These are phyloP conservation scores for Saururus chinensis DNA, from an alignment of 164 flowering plant genomes.

Conservation along the genomic window DNA sequence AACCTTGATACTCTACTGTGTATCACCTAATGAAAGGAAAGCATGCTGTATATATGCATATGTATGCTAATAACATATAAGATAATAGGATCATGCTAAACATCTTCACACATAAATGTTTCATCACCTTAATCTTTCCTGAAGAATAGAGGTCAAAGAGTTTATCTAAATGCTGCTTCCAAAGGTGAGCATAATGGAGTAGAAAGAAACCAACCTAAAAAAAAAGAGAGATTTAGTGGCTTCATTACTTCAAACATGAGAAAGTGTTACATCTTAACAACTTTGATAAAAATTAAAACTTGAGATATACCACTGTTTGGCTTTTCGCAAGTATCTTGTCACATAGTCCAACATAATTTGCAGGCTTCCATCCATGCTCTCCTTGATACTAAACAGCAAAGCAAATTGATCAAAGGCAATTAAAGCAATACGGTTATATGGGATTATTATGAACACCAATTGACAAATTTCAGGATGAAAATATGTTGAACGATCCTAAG, in stretches of 20 bases:
- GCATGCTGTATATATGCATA: not conserved
- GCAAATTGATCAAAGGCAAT: not conserved
- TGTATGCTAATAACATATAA: not conserved
- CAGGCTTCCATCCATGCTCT: slow-evolving; percentile 83
- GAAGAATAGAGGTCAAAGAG: slow-evolving; percentile 50
- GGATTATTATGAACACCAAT: too few species aligned
- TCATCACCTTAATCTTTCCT: slow-evolving; percentile 77
- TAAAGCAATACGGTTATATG: not conserved
- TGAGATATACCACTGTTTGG: slow-evolving; percentile 68
- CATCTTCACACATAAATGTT: not conserved
- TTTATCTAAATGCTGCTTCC: slow-evolving; percentile 73
- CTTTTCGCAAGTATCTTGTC: slow-evolving; percentile 89
- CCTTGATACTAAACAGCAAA: slow-evolving; percentile 75
- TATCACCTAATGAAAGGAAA: not conserved
- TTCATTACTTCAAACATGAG: too few species aligned
- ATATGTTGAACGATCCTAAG: not conserved
- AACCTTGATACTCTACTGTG: too few species aligned
- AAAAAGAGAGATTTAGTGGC: slow-evolving; percentile 3
- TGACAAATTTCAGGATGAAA: not conserved
- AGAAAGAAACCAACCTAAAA: slow-evolving; percentile 88
- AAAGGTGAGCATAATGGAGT: slow-evolving; percentile 62
- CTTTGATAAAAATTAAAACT: not conserved
- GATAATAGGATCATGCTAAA: not conserved
- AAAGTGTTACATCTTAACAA: too few species aligned
- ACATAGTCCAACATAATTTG: slow-evolving; percentile 75